Percentiles rank a stretch among this genome's conserved stretches.
These are phyloP conservation scores for Cystobasidium ongulense DNA, from an alignment of 768 basidiomycete genomes.

Conservation along the genomic window DNA sequence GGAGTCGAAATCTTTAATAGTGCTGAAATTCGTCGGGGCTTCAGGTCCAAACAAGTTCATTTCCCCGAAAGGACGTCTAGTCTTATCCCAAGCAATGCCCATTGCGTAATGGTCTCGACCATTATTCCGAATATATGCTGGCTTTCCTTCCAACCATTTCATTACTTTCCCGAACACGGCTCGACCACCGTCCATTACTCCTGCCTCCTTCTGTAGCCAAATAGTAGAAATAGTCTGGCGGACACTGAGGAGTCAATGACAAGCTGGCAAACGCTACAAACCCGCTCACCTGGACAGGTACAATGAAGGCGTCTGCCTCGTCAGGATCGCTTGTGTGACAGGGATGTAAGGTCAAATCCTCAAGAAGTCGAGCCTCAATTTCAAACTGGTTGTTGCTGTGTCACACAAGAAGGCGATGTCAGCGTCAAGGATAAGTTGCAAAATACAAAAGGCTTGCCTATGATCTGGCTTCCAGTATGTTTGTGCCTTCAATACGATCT, in stretches of 20 bases:
- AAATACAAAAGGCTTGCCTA: not conserved
- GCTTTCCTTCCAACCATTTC: slow-evolving; percentile 2
- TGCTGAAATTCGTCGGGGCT: not conserved
- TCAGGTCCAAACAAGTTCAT: slow-evolving; percentile 13
- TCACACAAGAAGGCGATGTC: not conserved
- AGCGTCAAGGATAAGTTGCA: not conserved
- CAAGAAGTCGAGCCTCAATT: not conserved
- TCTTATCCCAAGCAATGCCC: slow-evolving; percentile 15
- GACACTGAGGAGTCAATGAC: not conserved
- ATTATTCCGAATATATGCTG: not conserved
- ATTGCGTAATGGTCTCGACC: slow-evolving; percentile 23
- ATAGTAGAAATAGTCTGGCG: slow-evolving; percentile 9
- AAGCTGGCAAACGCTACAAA: not conserved
- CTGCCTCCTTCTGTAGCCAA: slow-evolving; percentile 19
- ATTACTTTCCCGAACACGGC: slow-evolving; percentile 18
- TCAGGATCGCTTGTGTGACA: slow-evolving; percentile 17
- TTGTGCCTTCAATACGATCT: not conserved
- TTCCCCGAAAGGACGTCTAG: slow-evolving; percentile 9
- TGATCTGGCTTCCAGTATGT: slow-evolving; percentile 19
- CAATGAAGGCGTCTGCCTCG: slow-evolving; percentile 17
- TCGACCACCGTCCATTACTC: slow-evolving; percentile 1
- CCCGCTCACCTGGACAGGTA: slow-evolving; percentile 11
- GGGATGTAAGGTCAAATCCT: slow-evolving; percentile 12
- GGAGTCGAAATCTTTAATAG: not conserved
- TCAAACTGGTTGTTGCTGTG: slow-evolving; percentile 16